Conservation (phyloP, 1,139 yeast species). For the Candida frijolesensis region DNA sequence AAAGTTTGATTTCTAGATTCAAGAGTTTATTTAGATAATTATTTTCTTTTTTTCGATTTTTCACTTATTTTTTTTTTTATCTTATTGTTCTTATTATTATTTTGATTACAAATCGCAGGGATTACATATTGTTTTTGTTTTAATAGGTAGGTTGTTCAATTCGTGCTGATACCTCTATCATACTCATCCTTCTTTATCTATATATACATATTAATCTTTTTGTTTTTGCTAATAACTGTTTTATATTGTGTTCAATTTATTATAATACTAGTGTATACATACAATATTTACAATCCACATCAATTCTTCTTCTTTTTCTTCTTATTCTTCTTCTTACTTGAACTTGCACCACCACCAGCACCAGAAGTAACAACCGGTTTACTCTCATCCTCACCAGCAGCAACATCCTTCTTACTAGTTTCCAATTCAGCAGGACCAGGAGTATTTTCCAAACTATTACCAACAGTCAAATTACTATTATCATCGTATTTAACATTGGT, state of each 20-base stretch:
- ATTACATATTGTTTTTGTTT: not conserved
- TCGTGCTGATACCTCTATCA: not conserved
- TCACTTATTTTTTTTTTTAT: slow-evolving; percentile 1
- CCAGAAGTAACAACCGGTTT: slow-evolving; percentile 7
- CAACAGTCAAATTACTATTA: slow-evolving; percentile 14
- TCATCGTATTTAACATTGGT: slow-evolving; percentile 40
- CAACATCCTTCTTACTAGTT: not conserved
- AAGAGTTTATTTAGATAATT: slow-evolving; percentile 36
- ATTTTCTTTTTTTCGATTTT: not conserved
- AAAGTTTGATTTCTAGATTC: slow-evolving; percentile 34
- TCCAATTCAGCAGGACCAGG: slow-evolving; percentile 14
- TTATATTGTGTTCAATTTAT: not conserved
- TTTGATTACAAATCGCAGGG: not conserved
- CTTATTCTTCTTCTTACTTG: slow-evolving; percentile 25
- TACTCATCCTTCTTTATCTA: not conserved
- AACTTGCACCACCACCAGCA: slow-evolving; percentile 6
- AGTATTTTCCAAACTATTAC: slow-evolving; percentile 9
- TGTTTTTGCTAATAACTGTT: not conserved
- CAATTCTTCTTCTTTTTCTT: slow-evolving; percentile 28
- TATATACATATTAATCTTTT: not conserved
- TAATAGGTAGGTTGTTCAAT: slow-evolving; percentile 1
- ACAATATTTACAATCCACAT: not conserved
- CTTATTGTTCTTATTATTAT: slow-evolving; percentile 6
- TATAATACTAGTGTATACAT: slow-evolving; percentile 2
- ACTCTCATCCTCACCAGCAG: slow-evolving; percentile 10